Conservation (phyloP, 176 grass and related monocot genomes). For the Phoenix roebelenii region DNA sequence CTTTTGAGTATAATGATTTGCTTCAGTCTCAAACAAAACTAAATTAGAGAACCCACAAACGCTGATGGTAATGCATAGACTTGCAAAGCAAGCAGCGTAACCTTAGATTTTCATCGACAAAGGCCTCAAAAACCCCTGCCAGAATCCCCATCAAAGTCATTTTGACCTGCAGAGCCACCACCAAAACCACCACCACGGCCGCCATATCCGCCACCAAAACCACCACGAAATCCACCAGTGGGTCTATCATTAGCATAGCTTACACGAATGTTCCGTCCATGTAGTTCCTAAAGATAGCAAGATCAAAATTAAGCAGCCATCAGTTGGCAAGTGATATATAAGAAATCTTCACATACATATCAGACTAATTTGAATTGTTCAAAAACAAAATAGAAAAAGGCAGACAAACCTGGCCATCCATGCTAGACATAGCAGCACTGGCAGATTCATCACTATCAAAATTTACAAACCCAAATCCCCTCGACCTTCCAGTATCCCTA, state of each 20-base stretch:
- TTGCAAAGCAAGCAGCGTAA: too few relatives aligned
- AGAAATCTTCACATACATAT: too few relatives aligned
- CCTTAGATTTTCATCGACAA: too few relatives aligned
- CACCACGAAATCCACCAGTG: slow-evolving; percentile 11
- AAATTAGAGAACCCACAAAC: too few relatives aligned
- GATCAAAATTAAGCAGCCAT: not conserved
- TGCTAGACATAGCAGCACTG: slow-evolving; percentile 19
- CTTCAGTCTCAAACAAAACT: too few relatives aligned
- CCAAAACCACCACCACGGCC: not conserved
- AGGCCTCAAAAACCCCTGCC: too few relatives aligned
- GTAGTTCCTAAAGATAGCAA: slow-evolving; percentile 40
- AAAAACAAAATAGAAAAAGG: not conserved
- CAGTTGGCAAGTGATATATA: too few relatives aligned
- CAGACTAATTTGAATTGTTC: too few relatives aligned
- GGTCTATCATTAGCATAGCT: slow-evolving; percentile 56
- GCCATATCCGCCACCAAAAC: slow-evolving; percentile 9
- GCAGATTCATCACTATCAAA: slow-evolving; percentile 30
- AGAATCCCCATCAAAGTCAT: too few relatives aligned
- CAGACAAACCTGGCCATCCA: slow-evolving; percentile 68
- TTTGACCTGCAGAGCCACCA: too few relatives aligned
- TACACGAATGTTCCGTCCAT: slow-evolving; percentile 54
- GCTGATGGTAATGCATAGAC: too few relatives aligned
- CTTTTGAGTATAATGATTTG: too few relatives aligned
- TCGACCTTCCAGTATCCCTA: slow-evolving; percentile 64
- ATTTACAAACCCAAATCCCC: slow-evolving; percentile 80